Percentiles rank a stretch among this genome's conserved stretches.
These are phyloP conservation scores for Sporothrix mexicana DNA, from an alignment of 2,329 filamentous ascomycete genomes.

Conservation along the genomic window DNA sequence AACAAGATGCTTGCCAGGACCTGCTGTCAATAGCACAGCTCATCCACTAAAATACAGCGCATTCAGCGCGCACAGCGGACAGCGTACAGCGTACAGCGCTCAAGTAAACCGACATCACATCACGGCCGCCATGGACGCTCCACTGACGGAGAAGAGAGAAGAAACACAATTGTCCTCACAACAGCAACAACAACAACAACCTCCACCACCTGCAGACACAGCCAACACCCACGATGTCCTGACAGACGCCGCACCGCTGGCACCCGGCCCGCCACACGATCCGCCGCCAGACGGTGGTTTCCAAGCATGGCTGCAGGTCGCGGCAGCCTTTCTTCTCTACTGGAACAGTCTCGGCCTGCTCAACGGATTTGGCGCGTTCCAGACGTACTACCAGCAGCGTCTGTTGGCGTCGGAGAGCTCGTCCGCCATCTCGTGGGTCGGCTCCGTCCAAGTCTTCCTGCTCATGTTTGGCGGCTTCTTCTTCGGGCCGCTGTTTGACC, in stretches of 20 bases:
- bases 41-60: not conserved
- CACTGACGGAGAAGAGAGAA: not conserved
- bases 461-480: slow-evolving; percentile 50
- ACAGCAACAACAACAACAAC: not conserved
- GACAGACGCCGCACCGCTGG: not conserved
- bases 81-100: not conserved
- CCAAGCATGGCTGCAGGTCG: slow-evolving; percentile 29
- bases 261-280: not conserved
- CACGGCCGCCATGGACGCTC: not conserved
- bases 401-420: slow-evolving; percentile 38
- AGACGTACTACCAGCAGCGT: slow-evolving; percentile 26
- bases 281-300: slow-evolving; percentile 13
- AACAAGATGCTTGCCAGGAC: not conserved
- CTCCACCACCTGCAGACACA: not conserved
- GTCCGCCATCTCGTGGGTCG: slow-evolving; percentile 56
- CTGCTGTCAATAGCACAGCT: not conserved
- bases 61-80: not conserved
- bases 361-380: slow-evolving; percentile 31
- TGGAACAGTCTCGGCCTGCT: slow-evolving; percentile 29
- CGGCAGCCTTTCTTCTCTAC: slow-evolving; percentile 22
- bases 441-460: slow-evolving; percentile 54
- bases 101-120: not conserved
- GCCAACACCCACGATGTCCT: not conserved
- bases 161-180: not conserved
- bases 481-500: slow-evolving; percentile 51